Evolutionary conservation across 1,284 basidiomycete genomes (phyloP), one percentile per base, ranked within the genome.

Genomic region (Golubevia sp.): DNA sequence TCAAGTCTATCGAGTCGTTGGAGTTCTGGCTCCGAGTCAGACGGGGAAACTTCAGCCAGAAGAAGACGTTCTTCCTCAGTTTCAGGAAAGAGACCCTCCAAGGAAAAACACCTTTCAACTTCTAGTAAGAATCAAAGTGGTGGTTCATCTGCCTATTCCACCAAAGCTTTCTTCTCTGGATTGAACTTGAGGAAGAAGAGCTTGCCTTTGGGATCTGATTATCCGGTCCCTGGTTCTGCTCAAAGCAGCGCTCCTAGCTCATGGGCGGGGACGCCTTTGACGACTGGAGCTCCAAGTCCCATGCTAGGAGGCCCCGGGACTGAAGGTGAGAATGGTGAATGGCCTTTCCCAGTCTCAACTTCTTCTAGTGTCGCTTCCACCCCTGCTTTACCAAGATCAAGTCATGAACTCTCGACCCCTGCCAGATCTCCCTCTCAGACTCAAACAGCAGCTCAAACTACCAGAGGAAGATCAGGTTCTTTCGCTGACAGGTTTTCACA

Each of bases 11-110:
- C 38, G 18, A 73, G 71, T 49, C 59, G 67, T 25, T 76, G 73
- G 73, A 76, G 73, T 59, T 76, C 73, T 3, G 73, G 71, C 4
- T 76, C 73, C 11, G 73, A 76, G 20, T 67, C 66, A 2, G 71
- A 72, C 1, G 67, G 59, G 20, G 72, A 67, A 56, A 56, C 13
- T 21, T 24, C 53, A 15, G 23, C 18, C 21, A 50, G 18, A 24
- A 51, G 34, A 20, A 38, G 18, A 25, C 18, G 50, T 23, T 51
- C 38, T 44, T 44, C 38, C 38, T 44, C 38, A 8, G 38, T 44
- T 44, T 44, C 38, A 13, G 38, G 38, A 44, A 44, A 24, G 34
- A 27, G 21, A 27, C 30, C 3, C n/a, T 15, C 27, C 20, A 58
- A 63, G 49, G 20, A 25, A 27, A 63, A 25, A 21, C 38, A 58